phyloP scores from a whole-genome alignment of 805 yeast species.

The Kluyveromyces nonfermentans region DNA sequence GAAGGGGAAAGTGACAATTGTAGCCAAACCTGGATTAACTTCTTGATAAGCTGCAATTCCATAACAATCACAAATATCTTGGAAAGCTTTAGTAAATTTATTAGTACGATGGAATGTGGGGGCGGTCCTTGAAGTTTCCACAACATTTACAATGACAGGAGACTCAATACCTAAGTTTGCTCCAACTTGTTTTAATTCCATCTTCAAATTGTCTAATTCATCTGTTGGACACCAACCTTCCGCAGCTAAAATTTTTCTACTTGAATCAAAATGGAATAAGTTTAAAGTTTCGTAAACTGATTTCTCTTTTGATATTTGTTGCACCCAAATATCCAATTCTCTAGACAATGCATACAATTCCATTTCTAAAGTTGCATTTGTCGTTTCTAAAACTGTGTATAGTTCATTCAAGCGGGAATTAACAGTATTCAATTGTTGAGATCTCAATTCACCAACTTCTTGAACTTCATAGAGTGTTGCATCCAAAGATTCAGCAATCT shows the following conservation, averaged over 20 bases:
- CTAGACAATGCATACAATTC: constrained; percentile 57
- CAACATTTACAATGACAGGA: constrained; percentile 45
- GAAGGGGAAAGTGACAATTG: constrained; percentile 68
- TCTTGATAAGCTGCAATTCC: constrained; percentile 70
- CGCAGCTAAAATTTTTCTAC: constrained; percentile 56
- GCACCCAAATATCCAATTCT: constrained; percentile 55
- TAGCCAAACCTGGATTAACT: constrained; percentile 66
- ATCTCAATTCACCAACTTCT: constrained; percentile 30
- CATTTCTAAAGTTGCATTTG: constrained; percentile 47
- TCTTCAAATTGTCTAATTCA: constrained; percentile 40
- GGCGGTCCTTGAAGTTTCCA: constrained; percentile 57
- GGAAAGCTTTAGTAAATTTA: constrained; percentile 62
- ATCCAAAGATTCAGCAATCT: constrained; percentile 62
- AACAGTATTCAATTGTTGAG: constrained; percentile 31
- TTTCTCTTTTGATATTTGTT: constrained; percentile 43
- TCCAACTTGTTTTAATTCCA: constrained; percentile 34
- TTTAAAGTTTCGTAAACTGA: constrained; percentile 51
- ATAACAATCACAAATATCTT: constrained; percentile 65
- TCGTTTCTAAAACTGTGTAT: constrained; percentile 38
- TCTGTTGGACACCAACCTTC: constrained; percentile 68
- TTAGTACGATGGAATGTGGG: constrained; percentile 65
- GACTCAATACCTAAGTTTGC: constrained; percentile 23
- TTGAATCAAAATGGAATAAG: constrained; percentile 57
- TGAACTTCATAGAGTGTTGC: constrained; percentile 53
- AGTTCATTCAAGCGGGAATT: constrained; percentile 39